These are phyloP conservation scores for Ophiostoma sp. DNA, from an alignment of 2,329 filamentous ascomycete genomes.

Conservation along the genomic window DNA sequence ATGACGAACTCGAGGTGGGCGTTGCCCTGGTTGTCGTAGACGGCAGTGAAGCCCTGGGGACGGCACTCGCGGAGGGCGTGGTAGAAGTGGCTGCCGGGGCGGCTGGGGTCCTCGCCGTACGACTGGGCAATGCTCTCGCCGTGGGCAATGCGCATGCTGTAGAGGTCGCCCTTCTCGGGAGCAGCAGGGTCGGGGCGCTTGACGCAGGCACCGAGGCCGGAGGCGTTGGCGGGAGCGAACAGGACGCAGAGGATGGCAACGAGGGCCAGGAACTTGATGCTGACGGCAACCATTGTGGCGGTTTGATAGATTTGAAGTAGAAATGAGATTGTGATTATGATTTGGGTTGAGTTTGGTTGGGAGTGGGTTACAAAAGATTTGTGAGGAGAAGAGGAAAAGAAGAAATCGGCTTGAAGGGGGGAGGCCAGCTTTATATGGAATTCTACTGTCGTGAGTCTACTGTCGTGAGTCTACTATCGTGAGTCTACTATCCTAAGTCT, in stretches of 20 bases:
- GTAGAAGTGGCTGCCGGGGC: background rate
- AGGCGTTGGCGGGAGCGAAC: background rate
- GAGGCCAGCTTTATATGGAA: background rate
- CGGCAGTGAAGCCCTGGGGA: background rate
- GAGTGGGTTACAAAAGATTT: background rate
- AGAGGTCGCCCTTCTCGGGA: background rate
- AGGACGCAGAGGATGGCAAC: background rate
- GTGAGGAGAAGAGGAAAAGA: background rate
- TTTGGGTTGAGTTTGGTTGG: no score
- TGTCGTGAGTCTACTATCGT: background rate
- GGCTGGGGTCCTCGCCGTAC: background rate
- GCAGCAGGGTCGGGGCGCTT: constrained; percentile 4
- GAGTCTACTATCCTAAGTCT: background rate
- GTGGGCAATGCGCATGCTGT: background rate
- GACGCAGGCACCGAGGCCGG: constrained; percentile 7
- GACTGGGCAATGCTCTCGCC: background rate
- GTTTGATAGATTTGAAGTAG: no score
- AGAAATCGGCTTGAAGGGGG: background rate
- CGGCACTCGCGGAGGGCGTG: background rate
- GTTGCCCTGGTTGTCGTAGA: constrained; percentile 11
- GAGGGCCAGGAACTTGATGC: background rate
- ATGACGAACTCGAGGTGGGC: constrained; percentile 6
- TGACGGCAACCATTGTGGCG: no score
- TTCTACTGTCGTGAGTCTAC: background rate
- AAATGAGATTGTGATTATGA: background rate